These are phyloP conservation scores for Trifolium repens DNA, from an alignment of 306 rosid genomes.

Conservation along the genomic window DNA sequence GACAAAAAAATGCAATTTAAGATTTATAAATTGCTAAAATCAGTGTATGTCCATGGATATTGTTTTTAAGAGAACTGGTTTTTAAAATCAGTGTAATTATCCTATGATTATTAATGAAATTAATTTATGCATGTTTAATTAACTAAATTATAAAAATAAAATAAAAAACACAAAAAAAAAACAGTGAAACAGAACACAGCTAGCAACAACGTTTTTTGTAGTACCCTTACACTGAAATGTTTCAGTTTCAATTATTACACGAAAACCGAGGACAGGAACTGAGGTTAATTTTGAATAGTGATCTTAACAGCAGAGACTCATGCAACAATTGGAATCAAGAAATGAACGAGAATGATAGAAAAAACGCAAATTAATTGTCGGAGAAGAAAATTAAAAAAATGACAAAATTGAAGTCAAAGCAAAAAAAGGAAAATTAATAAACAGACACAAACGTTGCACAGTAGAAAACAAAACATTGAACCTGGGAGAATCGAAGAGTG, in stretches of 20 bases:
- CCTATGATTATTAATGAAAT: no score
- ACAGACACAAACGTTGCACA: no score
- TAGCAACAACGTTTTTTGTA: neutral
- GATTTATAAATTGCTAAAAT: neutral
- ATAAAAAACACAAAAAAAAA: no score
- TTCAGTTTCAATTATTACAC: neutral
- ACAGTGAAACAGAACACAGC: neutral
- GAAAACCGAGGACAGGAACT: neutral
- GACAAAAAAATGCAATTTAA: conserved; percentile 6
- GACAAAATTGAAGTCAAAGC: conserved; percentile 1
- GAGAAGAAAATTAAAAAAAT: neutral
- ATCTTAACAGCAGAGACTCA: neutral
- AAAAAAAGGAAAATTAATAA: neutral
- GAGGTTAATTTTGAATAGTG: neutral
- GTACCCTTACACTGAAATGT: neutral
- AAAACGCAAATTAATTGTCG: neutral
- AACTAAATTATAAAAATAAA: no score
- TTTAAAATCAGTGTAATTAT: no score
- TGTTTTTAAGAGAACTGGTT: no score
- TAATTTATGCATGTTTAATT: no score
- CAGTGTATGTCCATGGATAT: neutral
- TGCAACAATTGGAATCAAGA: conserved; percentile 18
- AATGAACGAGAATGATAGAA: neutral
- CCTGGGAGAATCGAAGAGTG: conserved; percentile 7
- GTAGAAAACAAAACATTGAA: neutral